Evolutionary conservation across 139 green algal genomes (phyloP), one percentile per base, ranked within the genome.

Genomic region (Tetraselmis chui): DNA sequence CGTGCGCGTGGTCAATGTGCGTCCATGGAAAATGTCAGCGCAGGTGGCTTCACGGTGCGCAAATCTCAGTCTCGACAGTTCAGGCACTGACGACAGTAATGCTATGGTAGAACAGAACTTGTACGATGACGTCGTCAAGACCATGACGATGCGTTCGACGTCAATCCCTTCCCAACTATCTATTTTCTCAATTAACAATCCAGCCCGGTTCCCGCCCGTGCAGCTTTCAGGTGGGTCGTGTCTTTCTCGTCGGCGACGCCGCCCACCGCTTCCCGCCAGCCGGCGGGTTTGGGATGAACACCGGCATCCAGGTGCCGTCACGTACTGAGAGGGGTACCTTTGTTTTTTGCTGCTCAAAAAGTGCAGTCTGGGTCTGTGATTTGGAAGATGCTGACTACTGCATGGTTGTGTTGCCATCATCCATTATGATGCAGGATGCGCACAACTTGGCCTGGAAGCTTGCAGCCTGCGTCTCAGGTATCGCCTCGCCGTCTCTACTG

Each of bases 231-330:
- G 79, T 32, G 0, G 82, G 80, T 26, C 82, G 86, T 0, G 83
- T 97, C 0, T 88, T 98, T 27, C 88, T 99, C 29, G 89, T 87
- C 18, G 96, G 96, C 0, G 96, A 99, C 82, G 92, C 96, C 0
- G 96, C 96, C 0, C 96, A 99, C 84, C 76, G 85, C 32, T 91
- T 99, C 91, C 96, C 80, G 81, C 96, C 92, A 1, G 93, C 95
- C 29, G 96, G 96, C 23, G 96, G 94, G 1, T 98, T 99, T 88
- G 96, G 96, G 29, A 97, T 98, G 94, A 98, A 98, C 92, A 97
- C 96, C 1, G 96, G 96, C 23, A 90, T 98, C 23, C 94, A 97
- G 82, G 85, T 76, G 67, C 23, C 59, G 2, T 28, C 29, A 25
- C 79, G 5, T 32, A 77, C 75, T 1, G 45, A 0, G 45, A 32